Conservation (phyloP, 208 protist species). For the Crithidia thermophila region DNA sequence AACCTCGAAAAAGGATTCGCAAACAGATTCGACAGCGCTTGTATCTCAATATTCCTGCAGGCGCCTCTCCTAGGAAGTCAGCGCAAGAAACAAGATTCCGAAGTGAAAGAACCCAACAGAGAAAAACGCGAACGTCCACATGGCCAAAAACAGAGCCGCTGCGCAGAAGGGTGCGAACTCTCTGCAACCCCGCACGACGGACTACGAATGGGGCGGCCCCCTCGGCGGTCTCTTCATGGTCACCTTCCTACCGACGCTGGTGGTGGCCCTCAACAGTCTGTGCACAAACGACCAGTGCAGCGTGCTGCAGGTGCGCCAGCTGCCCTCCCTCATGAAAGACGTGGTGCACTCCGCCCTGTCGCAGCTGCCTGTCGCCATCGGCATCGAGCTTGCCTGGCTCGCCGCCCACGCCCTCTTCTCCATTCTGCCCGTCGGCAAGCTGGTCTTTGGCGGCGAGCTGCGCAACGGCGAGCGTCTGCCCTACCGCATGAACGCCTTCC, state of each 20-base stretch:
- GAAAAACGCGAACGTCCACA: background rate
- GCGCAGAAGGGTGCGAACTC: conserved; percentile 7
- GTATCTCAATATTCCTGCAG: no score
- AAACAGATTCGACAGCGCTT: no score
- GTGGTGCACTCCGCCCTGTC: conserved; percentile 29
- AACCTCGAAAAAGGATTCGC: no score
- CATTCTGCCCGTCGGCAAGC: conserved; percentile 59
- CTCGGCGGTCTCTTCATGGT: conserved; percentile 59
- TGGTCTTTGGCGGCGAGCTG: conserved; percentile 61
- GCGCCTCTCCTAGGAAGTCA: no score
- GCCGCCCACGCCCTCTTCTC: conserved; percentile 74
- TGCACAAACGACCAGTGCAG: conserved; percentile 44
- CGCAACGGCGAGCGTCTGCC: conserved; percentile 64
- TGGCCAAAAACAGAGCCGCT: conserved; percentile 8
- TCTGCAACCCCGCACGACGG: conserved; percentile 61
- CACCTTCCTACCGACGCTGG: conserved; percentile 56
- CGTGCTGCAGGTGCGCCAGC: conserved; percentile 20
- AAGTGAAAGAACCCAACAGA: background rate
- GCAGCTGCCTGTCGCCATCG: conserved; percentile 51
- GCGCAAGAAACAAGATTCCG: no score
- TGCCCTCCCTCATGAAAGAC: conserved; percentile 26
- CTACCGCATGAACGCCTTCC: conserved; percentile 87
- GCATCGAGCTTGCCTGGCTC: conserved; percentile 67
- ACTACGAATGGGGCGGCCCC: conserved; percentile 85
- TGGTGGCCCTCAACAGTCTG: conserved; percentile 63